These are phyloP conservation scores for Chlorella sorokiniana DNA, from an alignment of 139 green algal species.

Conservation along the genomic window DNA sequence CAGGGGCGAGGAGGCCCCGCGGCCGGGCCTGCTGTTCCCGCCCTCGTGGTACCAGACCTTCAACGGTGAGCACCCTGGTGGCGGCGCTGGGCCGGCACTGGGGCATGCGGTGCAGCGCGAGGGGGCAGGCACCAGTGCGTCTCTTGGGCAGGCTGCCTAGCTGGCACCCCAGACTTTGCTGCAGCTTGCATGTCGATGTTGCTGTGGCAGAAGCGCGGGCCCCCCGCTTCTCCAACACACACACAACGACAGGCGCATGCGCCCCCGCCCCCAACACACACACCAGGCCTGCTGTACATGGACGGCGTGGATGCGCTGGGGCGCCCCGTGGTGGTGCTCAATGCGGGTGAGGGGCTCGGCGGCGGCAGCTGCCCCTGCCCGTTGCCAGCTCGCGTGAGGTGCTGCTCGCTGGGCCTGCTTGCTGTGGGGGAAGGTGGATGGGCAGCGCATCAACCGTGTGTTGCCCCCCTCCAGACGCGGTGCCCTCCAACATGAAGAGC, in stretches of 20 bases:
- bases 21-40: background rate
- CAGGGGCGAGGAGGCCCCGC: background rate
- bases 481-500: conserved; percentile 55
- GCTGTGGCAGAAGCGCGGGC: too few species aligned
- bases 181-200: too few species aligned
- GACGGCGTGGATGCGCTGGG: conserved; percentile 73
- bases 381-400: background rate
- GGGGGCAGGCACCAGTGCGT: too few species aligned
- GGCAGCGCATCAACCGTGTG: background rate
- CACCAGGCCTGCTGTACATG: conserved; percentile 66
- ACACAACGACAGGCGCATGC: background rate
- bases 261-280: background rate
- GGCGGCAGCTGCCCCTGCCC: background rate
- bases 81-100: background rate
- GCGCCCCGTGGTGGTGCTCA: conserved; percentile 77
- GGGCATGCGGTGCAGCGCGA: background rate
- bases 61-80: conserved; percentile 17
- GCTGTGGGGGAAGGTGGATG: background rate
- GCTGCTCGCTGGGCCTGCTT: background rate
- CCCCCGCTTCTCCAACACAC: too few species aligned
- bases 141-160: background rate
- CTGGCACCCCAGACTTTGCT: too few species aligned
- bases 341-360: conserved; percentile 30
- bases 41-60: conserved; percentile 39
- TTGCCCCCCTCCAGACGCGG: conserved; percentile 47